Percentiles rank a stretch among this genome's conserved stretches.
Evolutionary conservation across 495 filamentous ascomycete genomes (phyloP).

Genomic region (Talaromyces ruber): DNA sequence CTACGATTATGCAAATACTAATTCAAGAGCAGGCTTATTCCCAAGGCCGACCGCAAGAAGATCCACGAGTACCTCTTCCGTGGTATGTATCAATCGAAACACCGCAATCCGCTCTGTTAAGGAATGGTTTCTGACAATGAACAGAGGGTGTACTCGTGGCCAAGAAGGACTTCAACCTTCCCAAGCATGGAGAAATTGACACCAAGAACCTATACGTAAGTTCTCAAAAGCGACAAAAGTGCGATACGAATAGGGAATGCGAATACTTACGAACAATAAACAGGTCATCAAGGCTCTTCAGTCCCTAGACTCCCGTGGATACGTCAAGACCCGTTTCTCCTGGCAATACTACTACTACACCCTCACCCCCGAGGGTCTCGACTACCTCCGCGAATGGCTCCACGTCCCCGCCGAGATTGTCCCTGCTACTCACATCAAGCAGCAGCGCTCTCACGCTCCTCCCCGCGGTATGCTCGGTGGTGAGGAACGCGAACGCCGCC

Average conservation of each 20-base stretch:
- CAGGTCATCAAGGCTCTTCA: constrained; percentile 95
- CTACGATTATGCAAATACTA: constrained; percentile 2
- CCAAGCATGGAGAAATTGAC: constrained; percentile 90
- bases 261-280: constrained; percentile 7
- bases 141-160: constrained; percentile 96
- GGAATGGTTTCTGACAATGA: not conserved
- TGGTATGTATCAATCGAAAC: constrained; percentile 41
- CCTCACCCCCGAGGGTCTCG: constrained; percentile 96
- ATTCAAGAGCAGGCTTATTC: constrained; percentile 70
- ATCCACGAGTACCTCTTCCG: constrained; percentile 99
- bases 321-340: constrained; percentile 98
- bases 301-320: constrained; percentile 94
- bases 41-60: constrained; percentile 99
- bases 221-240: not conserved
- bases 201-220: constrained; percentile 90
- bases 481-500: constrained; percentile 75
- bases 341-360: constrained; percentile 99
- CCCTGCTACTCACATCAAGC: constrained; percentile 99
- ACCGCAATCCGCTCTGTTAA: not conserved
- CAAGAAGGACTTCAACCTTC: constrained; percentile 95
- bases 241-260: not conserved
- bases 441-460: constrained; percentile 96
- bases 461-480: constrained; percentile 97
- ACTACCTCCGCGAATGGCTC: constrained; percentile 99
- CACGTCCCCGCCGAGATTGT: constrained; percentile 99